phyloP scores from a whole-genome alignment of 2,329 filamentous ascomycete genomes.

The Cordyceps tenuipes region DNA sequence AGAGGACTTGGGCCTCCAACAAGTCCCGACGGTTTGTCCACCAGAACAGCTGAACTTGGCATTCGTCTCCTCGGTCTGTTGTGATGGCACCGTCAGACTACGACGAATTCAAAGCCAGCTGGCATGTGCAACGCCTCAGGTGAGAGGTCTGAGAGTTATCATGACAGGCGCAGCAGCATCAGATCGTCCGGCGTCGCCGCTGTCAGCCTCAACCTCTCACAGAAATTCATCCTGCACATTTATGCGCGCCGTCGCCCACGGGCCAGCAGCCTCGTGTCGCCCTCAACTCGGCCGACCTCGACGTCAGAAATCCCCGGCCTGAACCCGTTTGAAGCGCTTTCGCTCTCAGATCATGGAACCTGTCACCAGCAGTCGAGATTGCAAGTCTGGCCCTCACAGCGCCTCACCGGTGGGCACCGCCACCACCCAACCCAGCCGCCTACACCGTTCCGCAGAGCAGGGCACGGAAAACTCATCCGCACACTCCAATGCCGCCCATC shows the following conservation, averaged over 20 bases:
- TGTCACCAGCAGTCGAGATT: slow-evolving; percentile 5
- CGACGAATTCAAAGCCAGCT: slow-evolving; percentile 19
- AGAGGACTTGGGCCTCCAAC: slow-evolving; percentile 12
- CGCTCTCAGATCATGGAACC: background rate
- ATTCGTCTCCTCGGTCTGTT: background rate
- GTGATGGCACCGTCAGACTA: slow-evolving; percentile 21
- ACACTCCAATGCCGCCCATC: background rate
- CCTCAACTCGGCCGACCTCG: background rate
- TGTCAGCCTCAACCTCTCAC: background rate
- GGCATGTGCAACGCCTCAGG: slow-evolving; percentile 18
- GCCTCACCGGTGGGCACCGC: background rate
- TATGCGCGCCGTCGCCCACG: background rate
- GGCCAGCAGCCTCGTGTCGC: slow-evolving; percentile 12
- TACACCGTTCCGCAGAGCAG: background rate
- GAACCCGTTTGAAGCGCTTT: slow-evolving; percentile 9
- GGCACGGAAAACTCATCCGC: background rate
- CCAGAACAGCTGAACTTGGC: background rate
- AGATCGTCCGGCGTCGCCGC: background rate
- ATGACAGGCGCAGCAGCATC: slow-evolving; percentile 10
- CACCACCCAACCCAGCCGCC: background rate
- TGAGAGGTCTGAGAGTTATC: slow-evolving; percentile 23
- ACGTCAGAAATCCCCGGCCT: background rate
- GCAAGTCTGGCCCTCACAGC: slow-evolving; percentile 4
- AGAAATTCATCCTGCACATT: background rate
- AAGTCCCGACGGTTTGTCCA: slow-evolving; percentile 14